These are phyloP conservation scores for Ganoderma meredithae DNA, from an alignment of 1,284 basidiomycete genomes.

Conservation along the genomic window DNA sequence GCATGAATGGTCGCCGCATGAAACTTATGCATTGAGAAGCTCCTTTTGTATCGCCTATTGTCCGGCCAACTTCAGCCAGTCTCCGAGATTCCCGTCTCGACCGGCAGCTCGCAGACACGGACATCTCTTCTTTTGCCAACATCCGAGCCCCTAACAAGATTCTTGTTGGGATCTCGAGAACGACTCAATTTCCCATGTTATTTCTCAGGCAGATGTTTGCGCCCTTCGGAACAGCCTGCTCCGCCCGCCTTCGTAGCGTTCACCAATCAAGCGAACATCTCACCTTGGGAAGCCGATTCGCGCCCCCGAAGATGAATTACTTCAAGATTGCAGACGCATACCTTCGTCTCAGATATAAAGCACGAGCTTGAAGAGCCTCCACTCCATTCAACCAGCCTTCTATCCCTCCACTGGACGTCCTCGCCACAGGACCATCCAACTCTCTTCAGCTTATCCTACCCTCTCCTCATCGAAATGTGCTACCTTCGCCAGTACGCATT, in stretches of 20 bases:
- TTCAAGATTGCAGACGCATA: not conserved
- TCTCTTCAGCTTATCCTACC: not conserved
- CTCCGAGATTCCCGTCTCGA: not conserved
- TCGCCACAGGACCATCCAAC: not conserved
- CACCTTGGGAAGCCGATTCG: slow-evolving; percentile 5
- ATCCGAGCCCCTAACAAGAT: not conserved
- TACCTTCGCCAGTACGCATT: slow-evolving; percentile 35
- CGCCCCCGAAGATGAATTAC: slow-evolving; percentile 7
- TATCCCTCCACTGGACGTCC: not conserved
- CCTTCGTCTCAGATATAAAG: slow-evolving; percentile 1
- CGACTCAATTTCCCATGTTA: not conserved
- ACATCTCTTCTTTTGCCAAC: not conserved
- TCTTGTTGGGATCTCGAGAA: slow-evolving; percentile 12
- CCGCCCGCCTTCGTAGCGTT: slow-evolving; percentile 8
- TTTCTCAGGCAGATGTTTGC: not conserved
- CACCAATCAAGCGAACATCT: slow-evolving; percentile 10
- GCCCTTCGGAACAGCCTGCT: slow-evolving; percentile 5
- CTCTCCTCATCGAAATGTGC: slow-evolving; percentile 29
- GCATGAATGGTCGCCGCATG: not conserved
- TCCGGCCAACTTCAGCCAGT: not conserved
- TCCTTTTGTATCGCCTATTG: not conserved
- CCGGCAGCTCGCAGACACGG: not conserved
- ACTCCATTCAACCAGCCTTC: slow-evolving; percentile 1
- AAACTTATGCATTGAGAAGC: not conserved
- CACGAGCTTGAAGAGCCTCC: not conserved